Evolutionary conservation across 2,329 filamentous ascomycete species (phyloP).

Genomic region (Scleromitrula shiraiana): DNA sequence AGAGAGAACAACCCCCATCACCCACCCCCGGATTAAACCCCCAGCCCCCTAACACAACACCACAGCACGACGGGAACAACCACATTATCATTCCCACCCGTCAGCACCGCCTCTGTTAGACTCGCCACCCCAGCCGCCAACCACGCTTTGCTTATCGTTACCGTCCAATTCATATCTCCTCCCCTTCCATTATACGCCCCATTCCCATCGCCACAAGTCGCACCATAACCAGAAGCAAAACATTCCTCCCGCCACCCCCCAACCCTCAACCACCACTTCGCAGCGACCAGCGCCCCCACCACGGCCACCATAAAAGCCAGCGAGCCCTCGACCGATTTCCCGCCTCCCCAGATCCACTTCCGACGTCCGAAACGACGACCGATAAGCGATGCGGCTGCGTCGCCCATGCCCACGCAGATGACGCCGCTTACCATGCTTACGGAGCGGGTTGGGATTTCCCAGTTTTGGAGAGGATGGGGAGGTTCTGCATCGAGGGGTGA

Average conservation of each 20-base stretch:
- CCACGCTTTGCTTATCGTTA: conserved; percentile 47
- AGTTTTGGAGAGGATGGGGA: no score
- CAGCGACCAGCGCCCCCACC: conserved; percentile 60
- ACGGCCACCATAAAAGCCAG: conserved; percentile 77
- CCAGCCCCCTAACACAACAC: conserved; percentile 74
- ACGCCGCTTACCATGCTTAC: conserved; percentile 88
- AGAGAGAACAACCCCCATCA: no score
- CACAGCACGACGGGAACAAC: conserved; percentile 76
- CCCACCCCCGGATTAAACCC: no score
- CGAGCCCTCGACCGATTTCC: conserved; percentile 87
- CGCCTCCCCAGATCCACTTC: conserved; percentile 96
- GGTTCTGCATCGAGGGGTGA: no score
- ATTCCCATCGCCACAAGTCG: conserved; percentile 58
- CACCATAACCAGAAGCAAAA: no score
- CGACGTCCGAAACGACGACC: conserved; percentile 76
- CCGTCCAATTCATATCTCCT: not conserved
- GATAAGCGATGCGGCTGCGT: conserved; percentile 85
- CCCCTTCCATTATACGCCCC: not conserved
- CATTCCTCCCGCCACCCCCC: conserved; percentile 81
- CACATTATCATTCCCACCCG: conserved; percentile 97
- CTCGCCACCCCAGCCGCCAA: conserved; percentile 74
- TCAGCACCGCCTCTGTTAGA: conserved; percentile 88
- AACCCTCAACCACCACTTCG: conserved; percentile 64
- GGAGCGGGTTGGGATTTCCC: conserved; percentile 68
- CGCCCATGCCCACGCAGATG: conserved; percentile 89